These are phyloP conservation scores for Vitis hybrid DNA, from an alignment of 177 flowering plant genomes.

Conservation along the genomic window DNA sequence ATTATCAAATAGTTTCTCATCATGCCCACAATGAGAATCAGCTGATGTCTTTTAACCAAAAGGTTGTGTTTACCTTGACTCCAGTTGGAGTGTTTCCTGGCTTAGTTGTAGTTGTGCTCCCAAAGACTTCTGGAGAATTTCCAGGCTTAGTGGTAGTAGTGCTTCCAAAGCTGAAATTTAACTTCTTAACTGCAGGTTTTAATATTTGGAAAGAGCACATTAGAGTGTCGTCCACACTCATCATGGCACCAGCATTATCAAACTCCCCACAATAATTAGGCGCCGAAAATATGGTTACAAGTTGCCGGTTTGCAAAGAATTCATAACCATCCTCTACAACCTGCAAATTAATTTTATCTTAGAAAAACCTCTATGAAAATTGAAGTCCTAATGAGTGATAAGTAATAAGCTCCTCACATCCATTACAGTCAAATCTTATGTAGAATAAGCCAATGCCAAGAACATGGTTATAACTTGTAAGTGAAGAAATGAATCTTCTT, in stretches of 20 bases:
- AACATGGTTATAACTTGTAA: neutral
- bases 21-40: too few species aligned
- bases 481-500: too few species aligned
- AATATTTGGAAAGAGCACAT: conserved; percentile 70
- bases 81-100: conserved; percentile 34
- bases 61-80: conserved; percentile 31
- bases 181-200: conserved; percentile 55
- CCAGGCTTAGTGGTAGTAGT: conserved; percentile 35
- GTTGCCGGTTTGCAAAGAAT: conserved; percentile 63
- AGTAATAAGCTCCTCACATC: neutral
- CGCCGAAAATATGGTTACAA: conserved; percentile 65
- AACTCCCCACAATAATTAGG: conserved; percentile 71
- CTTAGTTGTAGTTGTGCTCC: conserved; percentile 34
- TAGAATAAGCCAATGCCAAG: neutral
- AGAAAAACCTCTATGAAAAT: too few species aligned
- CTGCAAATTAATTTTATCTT: conserved; percentile 21
- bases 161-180: conserved; percentile 38
- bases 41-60: neutral
- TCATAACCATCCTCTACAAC: conserved; percentile 74
- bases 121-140: conserved; percentile 22
- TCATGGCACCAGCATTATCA: conserved; percentile 70
- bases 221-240: conserved; percentile 61
- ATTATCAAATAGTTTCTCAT: too few species aligned
- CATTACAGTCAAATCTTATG: neutral
- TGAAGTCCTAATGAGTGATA: too few species aligned